Evolutionary conservation across 2,329 filamentous ascomycete genomes (phyloP).

Genomic region (Apiospora saccharicola): DNA sequence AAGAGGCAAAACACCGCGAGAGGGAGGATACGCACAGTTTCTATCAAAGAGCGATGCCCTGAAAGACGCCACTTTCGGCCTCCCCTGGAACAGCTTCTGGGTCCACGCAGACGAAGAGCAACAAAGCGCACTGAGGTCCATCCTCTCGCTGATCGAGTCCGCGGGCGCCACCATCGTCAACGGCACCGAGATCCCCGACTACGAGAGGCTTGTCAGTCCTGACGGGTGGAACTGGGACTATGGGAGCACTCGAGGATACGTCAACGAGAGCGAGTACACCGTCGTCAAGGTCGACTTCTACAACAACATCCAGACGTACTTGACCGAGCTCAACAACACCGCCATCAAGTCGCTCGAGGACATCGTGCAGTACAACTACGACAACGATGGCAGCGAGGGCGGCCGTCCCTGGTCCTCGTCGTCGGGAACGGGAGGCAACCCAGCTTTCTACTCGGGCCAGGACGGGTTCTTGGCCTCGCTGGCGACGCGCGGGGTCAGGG

Average conservation of each 20-base stretch:
- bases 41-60: slow-evolving; percentile 62
- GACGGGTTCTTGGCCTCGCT: slow-evolving; percentile 73
- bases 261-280: slow-evolving; percentile 79
- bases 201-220: slow-evolving; percentile 67
- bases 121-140: slow-evolving; percentile 55
- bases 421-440: slow-evolving; percentile 47
- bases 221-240: slow-evolving; percentile 80
- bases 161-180: slow-evolving; percentile 75
- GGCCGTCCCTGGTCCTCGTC: slow-evolving; percentile 60
- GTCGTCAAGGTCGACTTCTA: slow-evolving; percentile 77
- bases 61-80: slow-evolving; percentile 69
- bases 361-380: slow-evolving; percentile 69
- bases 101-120: slow-evolving; percentile 64
- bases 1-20: slow-evolving; percentile 56
- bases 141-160: slow-evolving; percentile 58
- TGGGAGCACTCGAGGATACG: slow-evolving; percentile 64
- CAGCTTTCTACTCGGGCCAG: slow-evolving; percentile 74
- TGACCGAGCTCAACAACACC: slow-evolving; percentile 69
- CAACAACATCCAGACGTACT: slow-evolving; percentile 66
- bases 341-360: slow-evolving; percentile 66
- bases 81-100: slow-evolving; percentile 79
- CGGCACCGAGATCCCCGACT: slow-evolving; percentile 71
- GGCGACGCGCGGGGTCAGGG: slow-evolving; percentile 64
- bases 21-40: slow-evolving; percentile 60
- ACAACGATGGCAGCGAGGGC: slow-evolving; percentile 72